Percentiles rank a stretch among this genome's conserved stretches.
These are phyloP conservation scores for Cadophora sp. DNA, from an alignment of 2,329 filamentous ascomycete genomes.

Conservation along the genomic window DNA sequence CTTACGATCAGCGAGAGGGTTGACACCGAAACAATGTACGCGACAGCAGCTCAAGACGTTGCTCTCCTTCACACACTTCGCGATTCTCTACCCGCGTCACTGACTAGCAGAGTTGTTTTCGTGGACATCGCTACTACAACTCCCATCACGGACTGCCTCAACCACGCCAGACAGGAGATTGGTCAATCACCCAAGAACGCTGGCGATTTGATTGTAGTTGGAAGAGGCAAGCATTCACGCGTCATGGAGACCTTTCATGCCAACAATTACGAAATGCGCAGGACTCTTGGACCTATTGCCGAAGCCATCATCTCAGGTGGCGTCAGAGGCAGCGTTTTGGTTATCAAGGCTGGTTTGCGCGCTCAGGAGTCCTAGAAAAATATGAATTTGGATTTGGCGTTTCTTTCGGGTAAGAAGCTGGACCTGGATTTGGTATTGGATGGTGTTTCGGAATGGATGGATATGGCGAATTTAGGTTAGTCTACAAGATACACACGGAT, in stretches of 20 bases:
- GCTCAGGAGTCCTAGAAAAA: conserved; percentile 24
- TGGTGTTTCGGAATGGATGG: background rate
- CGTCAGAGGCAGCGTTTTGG: conserved; percentile 71
- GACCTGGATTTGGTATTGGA: background rate
- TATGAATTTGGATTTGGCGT: background rate
- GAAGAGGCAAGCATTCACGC: conserved; percentile 48
- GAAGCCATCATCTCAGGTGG: conserved; percentile 64
- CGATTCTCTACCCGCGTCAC: conserved; percentile 58
- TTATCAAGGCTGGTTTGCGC: conserved; percentile 64
- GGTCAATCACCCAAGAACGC: conserved; percentile 68
- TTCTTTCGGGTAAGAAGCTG: background rate
- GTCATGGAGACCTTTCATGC: conserved; percentile 36
- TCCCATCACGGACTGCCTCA: conserved; percentile 50
- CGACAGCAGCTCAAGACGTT: conserved; percentile 42
- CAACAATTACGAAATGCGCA: conserved; percentile 51
- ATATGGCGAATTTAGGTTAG: background rate
- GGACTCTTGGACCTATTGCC: conserved; percentile 65
- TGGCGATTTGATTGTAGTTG: conserved; percentile 74
- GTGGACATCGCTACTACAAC: conserved; percentile 52
- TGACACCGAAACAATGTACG: conserved; percentile 37
- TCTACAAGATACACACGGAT: background rate
- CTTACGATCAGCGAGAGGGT: conserved; percentile 34
- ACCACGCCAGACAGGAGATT: conserved; percentile 64
- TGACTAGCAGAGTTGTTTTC: conserved; percentile 65
- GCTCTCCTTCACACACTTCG: conserved; percentile 64